A percentile compares a stretch with the other conserved stretches of the same genome.
phyloP scores from a whole-genome alignment of 2,329 filamentous ascomycete species.

The Talaromyces amestolkiae region DNA sequence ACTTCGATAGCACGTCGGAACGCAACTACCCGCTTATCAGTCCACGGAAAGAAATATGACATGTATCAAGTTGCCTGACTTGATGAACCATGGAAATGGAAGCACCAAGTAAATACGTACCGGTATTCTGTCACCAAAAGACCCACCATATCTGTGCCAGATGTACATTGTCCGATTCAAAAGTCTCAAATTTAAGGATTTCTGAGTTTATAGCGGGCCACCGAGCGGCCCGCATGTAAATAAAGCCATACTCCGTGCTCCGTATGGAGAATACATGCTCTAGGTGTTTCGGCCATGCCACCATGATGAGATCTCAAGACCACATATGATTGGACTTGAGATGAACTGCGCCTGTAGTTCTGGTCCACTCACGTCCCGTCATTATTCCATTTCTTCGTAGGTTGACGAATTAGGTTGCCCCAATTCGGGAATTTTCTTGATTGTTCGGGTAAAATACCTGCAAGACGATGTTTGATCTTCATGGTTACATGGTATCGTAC shows the following conservation, averaged over 20 bases:
- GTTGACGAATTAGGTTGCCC: not conserved
- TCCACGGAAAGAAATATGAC: not conserved
- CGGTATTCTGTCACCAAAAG: slow-evolving; percentile 6
- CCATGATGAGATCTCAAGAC: not conserved
- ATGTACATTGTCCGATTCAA: not conserved
- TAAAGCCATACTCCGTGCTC: not conserved
- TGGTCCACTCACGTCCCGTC: not conserved
- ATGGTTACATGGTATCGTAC: not conserved
- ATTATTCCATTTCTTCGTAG: not conserved
- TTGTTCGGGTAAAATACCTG: not conserved
- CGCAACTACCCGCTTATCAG: not conserved
- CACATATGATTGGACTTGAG: not conserved
- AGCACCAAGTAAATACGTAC: not conserved
- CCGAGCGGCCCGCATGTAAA: slow-evolving; percentile 7
- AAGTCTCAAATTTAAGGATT: slow-evolving; percentile 13
- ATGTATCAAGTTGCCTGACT: slow-evolving; percentile 6
- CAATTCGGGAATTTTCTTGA: not conserved
- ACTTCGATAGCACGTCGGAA: slow-evolving; percentile 2
- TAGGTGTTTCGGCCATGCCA: not conserved
- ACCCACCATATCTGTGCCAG: not conserved
- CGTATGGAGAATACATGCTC: not conserved
- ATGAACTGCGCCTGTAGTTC: not conserved
- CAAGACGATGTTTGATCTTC: not conserved
- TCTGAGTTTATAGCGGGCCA: slow-evolving; percentile 1
- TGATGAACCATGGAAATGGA: not conserved